Base-by-base conservation (phyloP, 352 stramenopile species). In the Phytophthora pluvialis region DNA sequence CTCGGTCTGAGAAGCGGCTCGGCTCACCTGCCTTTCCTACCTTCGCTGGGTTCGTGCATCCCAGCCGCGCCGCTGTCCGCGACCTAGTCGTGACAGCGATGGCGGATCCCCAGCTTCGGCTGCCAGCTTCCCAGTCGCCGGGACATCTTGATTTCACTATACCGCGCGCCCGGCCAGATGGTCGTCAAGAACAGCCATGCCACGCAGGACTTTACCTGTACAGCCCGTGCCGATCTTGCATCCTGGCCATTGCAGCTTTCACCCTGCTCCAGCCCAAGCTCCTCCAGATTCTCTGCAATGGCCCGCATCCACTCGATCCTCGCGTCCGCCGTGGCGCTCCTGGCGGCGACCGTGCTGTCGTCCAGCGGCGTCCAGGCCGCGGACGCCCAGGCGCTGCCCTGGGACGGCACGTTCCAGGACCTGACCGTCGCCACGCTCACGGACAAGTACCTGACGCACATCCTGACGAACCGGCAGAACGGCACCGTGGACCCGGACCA, bases 361-460 rank as follows among this genome's bases (percentile, higher is more conserved):
- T 48, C 67, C 25, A 29, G 9, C 13, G 40, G 7, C 10, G 51
- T 53, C 12, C 31, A 45, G 13, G 58, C 64, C 12, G 73, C 75
- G 4, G 72, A 81, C 36, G 69, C 73, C 58, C 67, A 71, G 63
- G 1, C 67, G 12, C 60, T 91, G 47, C 82, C 82, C 9, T 91
- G 80, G 80, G 70, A 84, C 62, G 82, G 80, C 49, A 78, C 77
- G 13, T 80, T 72, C 36, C 55, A 86, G 21, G 67, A 80, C 57
- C 47, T 91, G 15, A 86, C 78, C 13, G 78, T 88, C 48, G 62
- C 50, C 31, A 87, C 78, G 47, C 77, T 89, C 38, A 72, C 57
- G 29, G 58, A 70, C 60, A 80, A 91, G 66, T 89, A 81, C 69
- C 54, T 81, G 77, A 78, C 75, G 28, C 82, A 91, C 55, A 91